Base-by-base conservation (phyloP, 495 filamentous ascomycete species). In the Penicillium psychrofluorescens region DNA sequence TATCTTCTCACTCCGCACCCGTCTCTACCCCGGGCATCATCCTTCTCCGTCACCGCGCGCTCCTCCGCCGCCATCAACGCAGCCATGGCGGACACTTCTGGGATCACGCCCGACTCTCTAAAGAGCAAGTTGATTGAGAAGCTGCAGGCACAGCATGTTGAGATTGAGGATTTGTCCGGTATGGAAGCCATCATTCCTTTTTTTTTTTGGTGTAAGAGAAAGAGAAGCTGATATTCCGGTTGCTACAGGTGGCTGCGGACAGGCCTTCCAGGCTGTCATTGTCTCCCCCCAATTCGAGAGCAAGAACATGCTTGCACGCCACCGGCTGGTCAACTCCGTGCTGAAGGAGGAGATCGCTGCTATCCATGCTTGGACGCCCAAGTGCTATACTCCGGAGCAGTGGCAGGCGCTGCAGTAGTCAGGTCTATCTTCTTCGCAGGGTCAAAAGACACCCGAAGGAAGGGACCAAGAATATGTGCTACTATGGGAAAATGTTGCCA, bases 341-440 rank as follows among this genome's bases (percentile, higher is more conserved):
- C 66, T 98, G 57, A 92, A 91, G 70, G 77, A 78, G n/a, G 92
- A 98, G 71, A 92, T 98, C 63, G 86, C 88, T 5, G 79, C 81
- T 36, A 95, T 98, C 44, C 92, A 98, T 73, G 92, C 92, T n/a
- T 98, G 92, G 92, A 91, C 87, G 45, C 88, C 92, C 16, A 95
- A 90, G 67, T 97, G 94, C 65, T 88, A 85, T 71, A 97, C 92
- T 11, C 88, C 90, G 1, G 91, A 90, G 62, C 88, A 98, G 70
- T 96, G 86, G 83, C 80, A 84, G 70, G 82, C 76, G 61, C 76
- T 83, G 64, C 76, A 77, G 58, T 68, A 68, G 55, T 63, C 61
- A 47, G 27, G 37, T 22, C 22, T 22, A 4, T 22, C 22, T 22
- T 22, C 22, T 4, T 22, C 2, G 22, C 22, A 40, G 15, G 9